These are phyloP conservation scores for Sordaria brevicollis DNA, from an alignment of 495 filamentous ascomycete species.

Conservation along the genomic window DNA sequence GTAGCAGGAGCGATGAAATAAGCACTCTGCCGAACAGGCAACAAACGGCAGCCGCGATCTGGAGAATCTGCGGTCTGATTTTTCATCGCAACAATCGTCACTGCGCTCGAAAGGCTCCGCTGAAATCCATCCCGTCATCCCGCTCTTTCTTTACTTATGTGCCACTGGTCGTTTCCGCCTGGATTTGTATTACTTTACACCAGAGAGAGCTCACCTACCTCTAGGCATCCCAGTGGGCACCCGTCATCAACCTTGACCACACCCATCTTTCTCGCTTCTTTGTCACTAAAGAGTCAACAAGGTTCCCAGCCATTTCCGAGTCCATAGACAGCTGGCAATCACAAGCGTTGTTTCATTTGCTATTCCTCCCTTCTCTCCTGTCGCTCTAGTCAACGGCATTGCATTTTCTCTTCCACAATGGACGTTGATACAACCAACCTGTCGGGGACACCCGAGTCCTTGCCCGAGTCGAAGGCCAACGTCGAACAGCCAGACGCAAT, in stretches of 20 bases:
- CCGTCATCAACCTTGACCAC: neutral
- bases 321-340: neutral
- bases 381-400: neutral
- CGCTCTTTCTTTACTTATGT: too few relatives aligned
- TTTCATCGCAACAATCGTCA: neutral
- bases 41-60: neutral
- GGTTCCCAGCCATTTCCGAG: neutral
- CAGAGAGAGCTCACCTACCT: neutral
- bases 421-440: neutral
- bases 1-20: neutral
- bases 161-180: neutral
- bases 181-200: neutral
- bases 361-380: neutral
- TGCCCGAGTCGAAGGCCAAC: neutral
- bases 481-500: neutral
- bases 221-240: neutral
- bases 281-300: neutral
- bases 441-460: neutral
- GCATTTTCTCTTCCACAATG: neutral
- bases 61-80: neutral
- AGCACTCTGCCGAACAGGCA: neutral
- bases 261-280: neutral
- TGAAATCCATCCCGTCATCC: neutral
- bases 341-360: neutral
- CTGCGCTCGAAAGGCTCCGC: neutral